A percentile compares a stretch with the other conserved stretches of the same genome.
These are phyloP conservation scores for Fraxinus paxiana DNA, from an alignment of 305 asterid genomes.

Conservation along the genomic window DNA sequence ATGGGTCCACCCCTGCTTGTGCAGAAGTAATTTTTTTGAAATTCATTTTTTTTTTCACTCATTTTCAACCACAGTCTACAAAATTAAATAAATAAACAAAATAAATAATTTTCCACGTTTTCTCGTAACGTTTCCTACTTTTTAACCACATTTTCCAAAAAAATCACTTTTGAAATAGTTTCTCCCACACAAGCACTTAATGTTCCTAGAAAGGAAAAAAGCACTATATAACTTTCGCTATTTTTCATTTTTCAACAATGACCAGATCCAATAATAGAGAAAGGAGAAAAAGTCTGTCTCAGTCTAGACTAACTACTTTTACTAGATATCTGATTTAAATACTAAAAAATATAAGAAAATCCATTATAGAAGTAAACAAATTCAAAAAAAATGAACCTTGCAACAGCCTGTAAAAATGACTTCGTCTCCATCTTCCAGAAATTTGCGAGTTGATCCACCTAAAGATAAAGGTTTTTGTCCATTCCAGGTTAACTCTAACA, in stretches of 20 bases:
- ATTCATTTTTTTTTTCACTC: not conserved
- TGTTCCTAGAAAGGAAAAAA: not conserved
- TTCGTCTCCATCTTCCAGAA: slow-evolving; percentile 90
- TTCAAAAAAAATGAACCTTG: slow-evolving; percentile 45
- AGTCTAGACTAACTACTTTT: not conserved
- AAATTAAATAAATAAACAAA: not conserved
- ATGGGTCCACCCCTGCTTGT: not conserved
- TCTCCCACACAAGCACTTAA: not conserved
- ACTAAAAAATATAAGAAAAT: not conserved
- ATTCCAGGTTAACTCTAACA: slow-evolving; percentile 91
- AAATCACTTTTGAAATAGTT: not conserved
- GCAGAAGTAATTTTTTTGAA: not conserved
- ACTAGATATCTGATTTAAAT: not conserved
- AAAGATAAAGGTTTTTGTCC: slow-evolving; percentile 66
- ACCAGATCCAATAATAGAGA: not conserved
- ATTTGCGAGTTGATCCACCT: slow-evolving; percentile 60
- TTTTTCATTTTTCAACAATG: not conserved
- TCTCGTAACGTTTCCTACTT: not conserved
- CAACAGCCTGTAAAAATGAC: slow-evolving; percentile 76
- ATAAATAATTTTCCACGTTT: not conserved
- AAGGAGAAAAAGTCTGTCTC: not conserved
- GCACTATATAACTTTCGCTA: not conserved
- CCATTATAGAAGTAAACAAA: not conserved
- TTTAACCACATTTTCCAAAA: not conserved
- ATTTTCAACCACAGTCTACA: not conserved